Conservation (phyloP, 495 filamentous ascomycete genomes). For the Pseudoneurospora amorphoporcata region DNA sequence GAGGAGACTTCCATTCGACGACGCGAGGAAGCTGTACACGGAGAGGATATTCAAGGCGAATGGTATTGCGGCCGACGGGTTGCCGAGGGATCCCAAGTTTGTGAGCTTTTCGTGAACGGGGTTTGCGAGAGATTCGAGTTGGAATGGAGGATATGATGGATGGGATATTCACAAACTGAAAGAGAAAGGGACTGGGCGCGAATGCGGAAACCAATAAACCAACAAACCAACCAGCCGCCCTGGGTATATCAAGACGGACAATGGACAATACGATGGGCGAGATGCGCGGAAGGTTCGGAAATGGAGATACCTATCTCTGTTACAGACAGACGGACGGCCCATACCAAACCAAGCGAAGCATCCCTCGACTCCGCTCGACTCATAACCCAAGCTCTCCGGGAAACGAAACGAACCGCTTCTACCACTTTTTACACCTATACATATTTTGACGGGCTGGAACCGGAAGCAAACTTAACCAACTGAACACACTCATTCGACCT, state of each 20-base stretch:
- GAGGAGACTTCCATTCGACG: slow-evolving; percentile 69
- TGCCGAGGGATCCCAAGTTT: slow-evolving; percentile 87
- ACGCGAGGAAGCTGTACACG: slow-evolving; percentile 76
- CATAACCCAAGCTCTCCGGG: background rate
- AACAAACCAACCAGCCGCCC: background rate
- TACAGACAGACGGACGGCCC: background rate
- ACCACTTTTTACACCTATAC: background rate
- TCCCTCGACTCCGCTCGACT: background rate
- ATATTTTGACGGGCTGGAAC: background rate
- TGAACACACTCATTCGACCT: background rate
- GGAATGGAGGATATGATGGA: background rate
- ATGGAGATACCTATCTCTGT: background rate
- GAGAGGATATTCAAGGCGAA: slow-evolving; percentile 76
- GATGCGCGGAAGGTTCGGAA: background rate
- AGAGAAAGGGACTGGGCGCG: background rate
- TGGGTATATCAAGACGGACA: background rate
- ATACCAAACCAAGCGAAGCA: background rate
- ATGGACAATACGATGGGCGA: background rate
- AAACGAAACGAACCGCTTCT: background rate
- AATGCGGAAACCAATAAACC: background rate
- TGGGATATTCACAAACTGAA: background rate
- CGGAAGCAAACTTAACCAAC: background rate
- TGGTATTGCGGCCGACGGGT: slow-evolving; percentile 78
- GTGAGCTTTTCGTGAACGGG: slow-evolving; percentile 67
- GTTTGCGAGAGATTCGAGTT: background rate